Base-by-base conservation (phyloP, 305 asterid genomes). In the Fraxinus angustifolia region DNA sequence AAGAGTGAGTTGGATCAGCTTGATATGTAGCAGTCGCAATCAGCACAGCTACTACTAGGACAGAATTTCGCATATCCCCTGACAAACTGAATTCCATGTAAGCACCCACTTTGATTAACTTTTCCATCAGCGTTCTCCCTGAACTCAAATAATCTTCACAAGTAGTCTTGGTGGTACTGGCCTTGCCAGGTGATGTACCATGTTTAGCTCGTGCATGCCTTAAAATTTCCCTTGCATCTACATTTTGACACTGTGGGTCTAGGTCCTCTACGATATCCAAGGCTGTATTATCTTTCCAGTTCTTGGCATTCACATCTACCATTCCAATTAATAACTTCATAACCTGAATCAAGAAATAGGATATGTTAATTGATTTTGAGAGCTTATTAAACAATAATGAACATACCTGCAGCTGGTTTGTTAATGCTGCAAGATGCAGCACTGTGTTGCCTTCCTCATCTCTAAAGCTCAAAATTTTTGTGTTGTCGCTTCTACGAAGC, bases 1-100 rank as follows among this genome's bases (percentile, higher is more conserved):
- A 11, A 45, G 85, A 85, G 38, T 88, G 86, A 8, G 83, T 83
- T 33, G 85, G 86, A 2, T 80, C 79, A 14, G 80, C 88, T 65
- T 84, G 80, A 58, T 36, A 84, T 16, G 79, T 65, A 34, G 84
- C 40, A 21, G 80, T 78, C 16, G 38, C 73, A 19, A 81, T 73
- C 19, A 84, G 50, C 12, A 33, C 80, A 5, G 67, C 62, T 17
- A 74, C 80, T 74, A 84, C 84, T 21, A 76, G 84, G 60, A 76
- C 12, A 11, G 26, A 40, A 36, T 75, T 81, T 30, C 84, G 58
- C 53, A 72, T 42, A 7, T 76, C 83, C 2, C 31, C 33, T 23
- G 76, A 17, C 76, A 75, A 58, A 21, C 70, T 79, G n/a, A 75
- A 11, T 8, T 58, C 3, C 1, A 58, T 34, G 21, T 74, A 75